Base-by-base conservation (phyloP, 176 grass and related monocot species). In the Carex pumila region DNA sequence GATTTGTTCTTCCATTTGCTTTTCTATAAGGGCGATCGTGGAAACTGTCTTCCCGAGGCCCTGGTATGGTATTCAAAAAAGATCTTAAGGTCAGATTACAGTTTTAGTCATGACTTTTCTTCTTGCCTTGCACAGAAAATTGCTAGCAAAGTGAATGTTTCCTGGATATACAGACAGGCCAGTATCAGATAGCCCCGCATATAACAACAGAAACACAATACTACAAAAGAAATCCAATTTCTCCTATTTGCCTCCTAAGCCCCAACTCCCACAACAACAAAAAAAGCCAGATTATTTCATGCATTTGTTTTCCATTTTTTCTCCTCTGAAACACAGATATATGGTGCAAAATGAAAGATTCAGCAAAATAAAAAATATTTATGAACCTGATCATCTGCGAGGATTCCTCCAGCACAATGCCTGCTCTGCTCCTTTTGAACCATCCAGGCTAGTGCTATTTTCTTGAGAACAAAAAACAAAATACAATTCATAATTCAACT, bases 361-460 rank as follows among this genome's bases (percentile, higher is more conserved):
- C 67, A 77, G 25, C 22, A 25, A 17, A 77, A 77, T 36, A 55
- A 88, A 65, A 87, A 61, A 1, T 82, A 74, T 73, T 30, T 77
- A 77, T 3, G 49, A 87, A 99, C 97, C 93, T 99, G 97, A 89
- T 99, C 97, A 90, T 99, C 97, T 87, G 97, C 97, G 66, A 99
- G 97, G 83, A 99, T 99, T 87, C 97, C 97, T 58, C 97, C 97
- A 45, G 93, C 78, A 87, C 97, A 99, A 88, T 89, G 93, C 25
- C 84, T 86, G 79, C 97, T 99, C 85, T 96, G 93, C 85, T 99
- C 97, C 88, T 94, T 99, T 0, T 85, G 91, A 79, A 95, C 90
- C 97, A 99, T 99, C 97, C 97, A 99, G 86, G 97, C 93, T 83
- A 99, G 91, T 61, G 93, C 93, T 86, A 96, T 94, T 96, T 92